Conservation (phyloP, 78 protist genomes). For the Cavenderia fasciculata region DNA sequence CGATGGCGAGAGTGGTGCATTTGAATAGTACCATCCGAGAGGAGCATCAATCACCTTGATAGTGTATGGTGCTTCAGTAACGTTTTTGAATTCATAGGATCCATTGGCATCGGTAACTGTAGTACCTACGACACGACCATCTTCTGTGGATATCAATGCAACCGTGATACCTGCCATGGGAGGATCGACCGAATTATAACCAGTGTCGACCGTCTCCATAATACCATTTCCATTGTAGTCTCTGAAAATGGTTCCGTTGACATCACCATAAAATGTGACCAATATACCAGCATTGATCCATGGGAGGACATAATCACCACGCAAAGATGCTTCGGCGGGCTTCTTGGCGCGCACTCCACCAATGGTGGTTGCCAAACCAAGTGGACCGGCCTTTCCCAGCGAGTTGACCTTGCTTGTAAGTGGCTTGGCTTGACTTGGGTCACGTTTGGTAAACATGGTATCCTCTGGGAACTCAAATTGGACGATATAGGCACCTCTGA, state of each 20-base stretch:
- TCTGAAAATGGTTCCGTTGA: not conserved
- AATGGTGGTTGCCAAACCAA: not conserved
- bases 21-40: not conserved
- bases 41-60: not conserved
- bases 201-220: not conserved
- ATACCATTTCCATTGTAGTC: constrained; percentile 42
- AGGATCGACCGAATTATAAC: not conserved
- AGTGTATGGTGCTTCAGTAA: not conserved
- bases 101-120: not conserved
- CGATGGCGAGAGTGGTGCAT: constrained; percentile 11
- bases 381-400: not conserved
- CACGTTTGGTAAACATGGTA: not conserved
- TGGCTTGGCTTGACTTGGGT: not conserved
- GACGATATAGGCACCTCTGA: not conserved
- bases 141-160: not conserved
- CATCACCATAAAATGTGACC: not conserved
- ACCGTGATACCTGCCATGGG: not conserved
- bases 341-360: not conserved
- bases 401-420: not conserved
- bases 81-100: not conserved
- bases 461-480: not conserved
- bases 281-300: constrained; percentile 38
- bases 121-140: not conserved
- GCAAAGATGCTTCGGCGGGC: not conserved
- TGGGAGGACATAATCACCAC: not conserved